Evolutionary conservation across 225 moss, liverwort and hornwort species (phyloP), one percentile per base, ranked within the genome.

Genomic region (Physcomitrellopsis africana): DNA sequence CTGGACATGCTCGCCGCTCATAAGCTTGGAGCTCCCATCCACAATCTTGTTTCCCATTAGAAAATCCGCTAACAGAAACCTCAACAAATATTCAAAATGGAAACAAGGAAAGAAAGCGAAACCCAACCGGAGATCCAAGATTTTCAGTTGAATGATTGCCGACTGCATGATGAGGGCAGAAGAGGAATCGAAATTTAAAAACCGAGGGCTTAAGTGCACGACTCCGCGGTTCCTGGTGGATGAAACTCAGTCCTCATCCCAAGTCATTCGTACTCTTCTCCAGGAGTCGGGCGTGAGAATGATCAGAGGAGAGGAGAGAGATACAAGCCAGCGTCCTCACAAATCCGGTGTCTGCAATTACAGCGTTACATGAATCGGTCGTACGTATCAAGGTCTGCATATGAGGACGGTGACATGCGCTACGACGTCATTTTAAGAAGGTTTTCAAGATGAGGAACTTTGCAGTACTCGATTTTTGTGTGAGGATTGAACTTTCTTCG

Each of bases 191-290:
- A 19, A 17, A 19, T 9, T 10, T 13, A 19, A 17, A 7, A 0
- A 13, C 1, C 3, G 13, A 18, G 47, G n/a, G 62, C 1, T 11
- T 0, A 7, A 27, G n/a, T 5, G 19, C 16, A 51, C 7, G 51
- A 11, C 3, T 51, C 11, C 16, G 0, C 1, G 32, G 57, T 26
- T 69, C 15, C 1, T 45, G 16, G 10, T 67, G 79, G 83, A 83
- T 83, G 83, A 83, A 83, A 72, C 60, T 42, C 11, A 8, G 37
- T 15, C 18, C 63, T 74, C 82, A 82, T 82, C 82, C 82, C 67
- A 24, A 29, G 15, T 11, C 49, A 24, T 15, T 48, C 54, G 60
- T 14, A 17, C 12, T n/a, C 69, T 56, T n/a, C 69, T 56, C 72
- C 20, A 60, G 24, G 26, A 16, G 8, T 43, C 65, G 32, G 9